phyloP scores from a whole-genome alignment of 495 filamentous ascomycete species.

The Penicillium silybi region DNA sequence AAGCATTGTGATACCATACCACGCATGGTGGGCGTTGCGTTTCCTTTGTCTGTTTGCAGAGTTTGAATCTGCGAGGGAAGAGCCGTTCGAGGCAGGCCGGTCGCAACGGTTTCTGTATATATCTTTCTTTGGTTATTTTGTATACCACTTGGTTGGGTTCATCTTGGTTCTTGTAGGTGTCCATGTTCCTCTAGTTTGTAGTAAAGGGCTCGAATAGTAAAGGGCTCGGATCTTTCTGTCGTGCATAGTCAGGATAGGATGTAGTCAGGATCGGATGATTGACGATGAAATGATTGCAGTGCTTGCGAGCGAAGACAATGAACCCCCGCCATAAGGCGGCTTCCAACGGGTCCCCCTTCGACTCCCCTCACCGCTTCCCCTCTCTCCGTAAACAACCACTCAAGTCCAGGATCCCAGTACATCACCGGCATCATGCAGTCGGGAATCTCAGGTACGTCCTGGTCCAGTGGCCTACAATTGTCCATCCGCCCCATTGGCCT shows the following conservation, averaged over 20 bases:
- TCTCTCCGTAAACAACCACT: slow-evolving; percentile 21
- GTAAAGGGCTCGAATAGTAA: no score
- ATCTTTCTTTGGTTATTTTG: slow-evolving; percentile 21
- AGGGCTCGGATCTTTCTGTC: not conserved
- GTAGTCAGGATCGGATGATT: not conserved
- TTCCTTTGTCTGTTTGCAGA: slow-evolving; percentile 9
- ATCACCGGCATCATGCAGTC: slow-evolving; percentile 67
- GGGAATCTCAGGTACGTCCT: slow-evolving; percentile 68
- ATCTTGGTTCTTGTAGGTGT: not conserved
- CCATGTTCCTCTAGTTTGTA: no score
- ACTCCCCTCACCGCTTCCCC: slow-evolving; percentile 24
- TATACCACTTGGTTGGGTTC: slow-evolving; percentile 22
- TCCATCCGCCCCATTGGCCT: slow-evolving; percentile 1
- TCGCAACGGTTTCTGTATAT: slow-evolving; percentile 21
- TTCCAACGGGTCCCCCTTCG: slow-evolving; percentile 1
- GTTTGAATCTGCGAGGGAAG: not conserved
- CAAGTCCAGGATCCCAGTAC: not conserved
- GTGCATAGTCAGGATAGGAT: no score
- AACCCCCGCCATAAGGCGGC: not conserved
- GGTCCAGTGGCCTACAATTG: not conserved
- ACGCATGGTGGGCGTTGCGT: slow-evolving; percentile 28
- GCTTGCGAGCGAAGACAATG: not conserved
- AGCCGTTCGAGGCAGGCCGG: slow-evolving; percentile 10
- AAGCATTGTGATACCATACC: slow-evolving; percentile 30
- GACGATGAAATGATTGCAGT: not conserved